Evolutionary conservation across 257 asterid genomes (phyloP).

Genomic region (Nicotiana undulata): DNA sequence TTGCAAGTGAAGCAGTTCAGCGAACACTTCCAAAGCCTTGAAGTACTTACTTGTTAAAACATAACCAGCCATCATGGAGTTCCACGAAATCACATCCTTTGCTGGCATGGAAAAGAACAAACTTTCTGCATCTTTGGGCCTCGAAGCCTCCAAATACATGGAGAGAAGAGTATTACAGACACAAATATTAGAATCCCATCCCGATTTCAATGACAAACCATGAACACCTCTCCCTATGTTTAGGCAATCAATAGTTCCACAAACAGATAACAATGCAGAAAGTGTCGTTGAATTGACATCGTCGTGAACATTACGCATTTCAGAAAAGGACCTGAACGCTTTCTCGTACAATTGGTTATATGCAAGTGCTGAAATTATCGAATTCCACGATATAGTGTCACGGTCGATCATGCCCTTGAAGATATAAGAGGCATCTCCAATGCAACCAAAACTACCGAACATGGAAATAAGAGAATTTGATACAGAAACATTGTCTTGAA

Average conservation of each 20-base stretch:
- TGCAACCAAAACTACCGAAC: conserved; percentile 45
- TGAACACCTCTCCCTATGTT: conserved; percentile 78
- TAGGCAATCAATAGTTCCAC: conserved; percentile 40
- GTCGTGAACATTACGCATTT: conserved; percentile 54
- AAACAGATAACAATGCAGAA: conserved; percentile 49
- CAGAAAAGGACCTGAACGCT: conserved; percentile 39
- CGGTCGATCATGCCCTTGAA: conserved; percentile 48
- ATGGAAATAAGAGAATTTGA: conserved; percentile 66
- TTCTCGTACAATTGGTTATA: conserved; percentile 42
- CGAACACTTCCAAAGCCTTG: conserved; percentile 47
- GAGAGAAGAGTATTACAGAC: conserved; percentile 61
- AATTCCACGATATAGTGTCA: conserved; percentile 83
- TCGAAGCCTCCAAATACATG: conserved; percentile 61
- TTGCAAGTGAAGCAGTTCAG: conserved; percentile 31
- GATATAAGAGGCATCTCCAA: conserved; percentile 40
- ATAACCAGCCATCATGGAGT: conserved; percentile 79
- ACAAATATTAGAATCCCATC: conserved; percentile 50
- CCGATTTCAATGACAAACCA: conserved; percentile 61
- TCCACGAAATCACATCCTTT: conserved; percentile 78
- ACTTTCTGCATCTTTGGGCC: conserved; percentile 46
- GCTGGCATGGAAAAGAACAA: conserved; percentile 46
- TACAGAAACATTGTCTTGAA: conserved; percentile 51
- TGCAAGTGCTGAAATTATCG: conserved; percentile 62
- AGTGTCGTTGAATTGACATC: conserved; percentile 60
- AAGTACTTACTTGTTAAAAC: conserved; percentile 43